Evolutionary conservation across 2,329 filamentous ascomycete species (phyloP).

Genomic region (Trichophyton verrucosum): DNA sequence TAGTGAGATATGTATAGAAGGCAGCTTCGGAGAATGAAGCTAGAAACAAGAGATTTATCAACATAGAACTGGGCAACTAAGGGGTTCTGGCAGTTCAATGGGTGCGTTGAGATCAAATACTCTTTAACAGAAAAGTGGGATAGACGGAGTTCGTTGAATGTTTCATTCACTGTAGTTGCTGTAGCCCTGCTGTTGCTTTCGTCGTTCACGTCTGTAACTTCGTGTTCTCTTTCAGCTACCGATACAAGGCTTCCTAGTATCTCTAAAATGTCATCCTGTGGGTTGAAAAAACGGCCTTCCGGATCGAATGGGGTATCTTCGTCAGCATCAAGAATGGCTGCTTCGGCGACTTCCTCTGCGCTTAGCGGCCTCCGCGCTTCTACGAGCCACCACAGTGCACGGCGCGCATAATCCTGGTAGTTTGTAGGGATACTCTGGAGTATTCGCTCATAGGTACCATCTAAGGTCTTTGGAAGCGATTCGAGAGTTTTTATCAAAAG

Average conservation of each 20-base stretch:
- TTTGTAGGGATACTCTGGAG: constrained; percentile 10
- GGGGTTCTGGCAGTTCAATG: not conserved
- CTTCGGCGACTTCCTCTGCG: not conserved
- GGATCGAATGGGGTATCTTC: not conserved
- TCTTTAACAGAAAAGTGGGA: not conserved
- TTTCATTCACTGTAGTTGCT: not conserved
- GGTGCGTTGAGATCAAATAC: not conserved
- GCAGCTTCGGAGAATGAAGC: not conserved
- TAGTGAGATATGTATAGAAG: not conserved
- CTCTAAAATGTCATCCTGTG: not conserved
- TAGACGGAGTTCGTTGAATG: not conserved
- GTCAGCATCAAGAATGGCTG: not conserved
- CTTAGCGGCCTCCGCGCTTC: not conserved
- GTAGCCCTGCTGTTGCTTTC: not conserved
- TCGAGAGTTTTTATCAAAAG: constrained; percentile 6
- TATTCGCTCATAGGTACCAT: constrained; percentile 18
- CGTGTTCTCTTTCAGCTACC: not conserved
- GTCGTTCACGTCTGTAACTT: not conserved
- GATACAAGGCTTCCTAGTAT: not conserved
- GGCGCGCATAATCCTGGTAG: not conserved
- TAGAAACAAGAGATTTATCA: not conserved
- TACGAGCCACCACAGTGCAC: not conserved
- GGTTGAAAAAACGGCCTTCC: not conserved
- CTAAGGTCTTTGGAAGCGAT: constrained; percentile 16
- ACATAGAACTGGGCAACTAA: not conserved